These are phyloP conservation scores for Vickermania spadyakhi DNA, from an alignment of 208 protist species.

Conservation along the genomic window DNA sequence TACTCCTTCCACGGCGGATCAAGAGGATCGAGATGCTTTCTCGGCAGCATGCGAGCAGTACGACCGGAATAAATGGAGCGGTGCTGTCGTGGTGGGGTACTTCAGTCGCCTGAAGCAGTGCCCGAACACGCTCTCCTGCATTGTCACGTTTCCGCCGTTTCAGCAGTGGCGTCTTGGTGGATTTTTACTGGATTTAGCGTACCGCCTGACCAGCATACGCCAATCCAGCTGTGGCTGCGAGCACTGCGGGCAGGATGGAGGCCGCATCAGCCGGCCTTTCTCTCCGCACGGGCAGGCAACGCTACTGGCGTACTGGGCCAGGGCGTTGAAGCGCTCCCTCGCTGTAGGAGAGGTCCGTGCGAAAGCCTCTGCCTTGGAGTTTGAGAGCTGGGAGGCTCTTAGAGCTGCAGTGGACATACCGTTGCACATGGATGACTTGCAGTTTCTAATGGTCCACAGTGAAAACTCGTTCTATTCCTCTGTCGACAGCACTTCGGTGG, in stretches of 20 bases:
- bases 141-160: constrained; percentile 56
- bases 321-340: constrained; percentile 12
- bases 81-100: constrained; percentile 50
- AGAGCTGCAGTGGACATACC: background rate
- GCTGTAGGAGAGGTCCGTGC: background rate
- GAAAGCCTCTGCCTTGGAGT: background rate
- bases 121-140: constrained; percentile 57
- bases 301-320: constrained; percentile 54
- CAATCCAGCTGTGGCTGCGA: constrained; percentile 38
- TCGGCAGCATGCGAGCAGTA: constrained; percentile 19
- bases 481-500: no score
- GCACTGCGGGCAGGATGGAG: constrained; percentile 34
- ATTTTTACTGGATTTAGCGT: constrained; percentile 58
- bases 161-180: constrained; percentile 33
- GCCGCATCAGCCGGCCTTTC: constrained; percentile 52
- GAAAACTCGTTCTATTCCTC: background rate
- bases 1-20: constrained; percentile 6
- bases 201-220: constrained; percentile 35
- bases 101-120: constrained; percentile 56
- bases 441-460: background rate
- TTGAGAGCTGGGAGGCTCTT: background rate
- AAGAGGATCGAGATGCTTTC: constrained; percentile 19
- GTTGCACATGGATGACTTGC: background rate
- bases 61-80: constrained; percentile 41
- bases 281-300: constrained; percentile 52